Base-by-base conservation (phyloP, 2,329 filamentous ascomycete genomes). In the Diplocarpon rosae region DNA sequence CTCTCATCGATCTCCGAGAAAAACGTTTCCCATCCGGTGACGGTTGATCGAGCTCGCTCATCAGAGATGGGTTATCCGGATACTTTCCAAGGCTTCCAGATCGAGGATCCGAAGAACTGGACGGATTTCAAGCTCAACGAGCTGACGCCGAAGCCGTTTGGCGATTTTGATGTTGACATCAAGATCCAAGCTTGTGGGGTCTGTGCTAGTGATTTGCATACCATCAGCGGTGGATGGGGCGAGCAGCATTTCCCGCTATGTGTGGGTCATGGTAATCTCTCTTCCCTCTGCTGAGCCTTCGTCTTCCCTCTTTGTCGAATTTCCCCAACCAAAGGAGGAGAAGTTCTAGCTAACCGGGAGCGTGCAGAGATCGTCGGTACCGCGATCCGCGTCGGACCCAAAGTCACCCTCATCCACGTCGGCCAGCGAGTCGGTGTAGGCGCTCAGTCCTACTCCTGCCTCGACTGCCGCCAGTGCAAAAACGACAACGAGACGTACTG, bases 91-190 rank as follows among this genome's bases (percentile, higher is more conserved):
- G n/a, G 76, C 52, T 80, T 79, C 66, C 73, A 78, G 65, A 71
- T 78, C 57, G 52, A 56, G 27, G 54, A 56, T 38, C 55, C 59
- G 1, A 48, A 54, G 28, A 53, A 56, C 37, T 60, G 55, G 53
- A 57, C 52, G 2, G 59, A 60, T 11, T 61, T 62, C 45, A 55
- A 59, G 35, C 57, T 59, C 47, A 59, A 59, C 27, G 58, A 89
- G 69, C 87, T 86, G 69, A 75, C 80, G 56, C 79, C 89, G 47
- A 92, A 93, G 69, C 83, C 84, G 14, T 93, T 93, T 62, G 85
- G 82, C 53, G 85, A 89, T 62, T 75, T 85, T 65, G 87, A 95
- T 61, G 78, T 95, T 57, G 87, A 94, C 62, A 77, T 95, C 66
- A 83, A 89, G 70, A 82, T 95, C 58, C 80, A 88, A 54, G 80